Conservation (phyloP, 192 early-diverging fungal species). For the Podila epicladia region DNA sequence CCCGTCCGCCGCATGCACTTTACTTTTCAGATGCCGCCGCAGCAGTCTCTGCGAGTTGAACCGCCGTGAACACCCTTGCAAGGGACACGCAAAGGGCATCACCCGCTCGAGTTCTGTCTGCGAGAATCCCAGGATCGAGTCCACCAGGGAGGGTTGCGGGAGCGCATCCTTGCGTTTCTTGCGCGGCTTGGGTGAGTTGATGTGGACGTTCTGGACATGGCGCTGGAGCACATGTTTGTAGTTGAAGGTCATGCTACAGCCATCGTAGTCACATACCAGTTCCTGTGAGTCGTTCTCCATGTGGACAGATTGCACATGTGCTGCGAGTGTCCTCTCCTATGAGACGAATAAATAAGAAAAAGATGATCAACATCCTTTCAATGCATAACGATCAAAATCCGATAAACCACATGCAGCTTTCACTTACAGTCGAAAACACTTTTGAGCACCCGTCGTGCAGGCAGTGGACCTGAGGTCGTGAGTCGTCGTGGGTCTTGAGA, state of each 20-base stretch:
- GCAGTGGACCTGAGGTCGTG: slow-evolving; percentile 28
- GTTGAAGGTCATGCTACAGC: slow-evolving; percentile 40
- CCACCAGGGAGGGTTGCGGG: neutral
- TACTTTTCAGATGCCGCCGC: slow-evolving; percentile 22
- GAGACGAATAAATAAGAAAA: neutral
- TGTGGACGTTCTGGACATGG: slow-evolving; percentile 15
- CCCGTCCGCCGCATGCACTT: neutral
- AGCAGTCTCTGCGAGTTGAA: slow-evolving; percentile 17
- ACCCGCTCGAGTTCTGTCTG: slow-evolving; percentile 6
- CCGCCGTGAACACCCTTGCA: slow-evolving; percentile 15
- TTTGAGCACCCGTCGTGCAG: slow-evolving; percentile 31
- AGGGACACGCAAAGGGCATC: slow-evolving; percentile 20
- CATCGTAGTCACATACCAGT: slow-evolving; percentile 46
- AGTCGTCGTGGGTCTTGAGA: slow-evolving; percentile 31
- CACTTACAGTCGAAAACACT: slow-evolving; percentile 42
- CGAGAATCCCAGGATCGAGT: slow-evolving; percentile 22
- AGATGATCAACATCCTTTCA: neutral
- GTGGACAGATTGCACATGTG: slow-evolving; percentile 43
- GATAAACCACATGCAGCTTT: neutral
- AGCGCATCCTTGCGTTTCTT: slow-evolving; percentile 30
- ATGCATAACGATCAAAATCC: neutral
- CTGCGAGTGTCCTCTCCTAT: slow-evolving; percentile 31
- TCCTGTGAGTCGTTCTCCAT: neutral
- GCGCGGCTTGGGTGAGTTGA: neutral
- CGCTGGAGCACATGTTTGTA: slow-evolving; percentile 34